These are phyloP conservation scores for Tephrocybe rancida DNA, from an alignment of 768 basidiomycete genomes.

Conservation along the genomic window DNA sequence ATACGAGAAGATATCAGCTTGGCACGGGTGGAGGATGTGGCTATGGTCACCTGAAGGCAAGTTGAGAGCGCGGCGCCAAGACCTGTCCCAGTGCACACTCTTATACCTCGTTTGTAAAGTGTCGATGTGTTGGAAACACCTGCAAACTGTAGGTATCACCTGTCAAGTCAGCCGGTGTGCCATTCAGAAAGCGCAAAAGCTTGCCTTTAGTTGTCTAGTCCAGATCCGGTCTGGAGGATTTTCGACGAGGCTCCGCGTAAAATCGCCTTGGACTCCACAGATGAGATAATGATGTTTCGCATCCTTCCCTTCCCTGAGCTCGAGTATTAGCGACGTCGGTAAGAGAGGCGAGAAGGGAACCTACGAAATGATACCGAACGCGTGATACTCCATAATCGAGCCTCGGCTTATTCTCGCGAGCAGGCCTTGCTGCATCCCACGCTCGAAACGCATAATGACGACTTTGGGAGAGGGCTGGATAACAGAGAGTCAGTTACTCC, in stretches of 20 bases:
- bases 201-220: conserved; percentile 81
- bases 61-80: conserved; percentile 83
- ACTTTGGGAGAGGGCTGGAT: conserved; percentile 79
- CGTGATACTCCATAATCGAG: conserved; percentile 81
- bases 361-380: conserved; percentile 83
- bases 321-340: background rate
- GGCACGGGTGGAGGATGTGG: background rate
- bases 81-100: conserved; percentile 85
- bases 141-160: conserved; percentile 54
- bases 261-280: conserved; percentile 85
- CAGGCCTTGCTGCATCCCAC: conserved; percentile 87
- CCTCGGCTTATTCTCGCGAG: conserved; percentile 79
- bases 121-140: conserved; percentile 81
- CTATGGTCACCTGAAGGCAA: conserved; percentile 66
- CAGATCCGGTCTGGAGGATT: conserved; percentile 73
- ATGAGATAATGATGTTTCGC: conserved; percentile 81
- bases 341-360: conserved; percentile 24
- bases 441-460: conserved; percentile 75
- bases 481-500: conserved; percentile 7
- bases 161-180: background rate
- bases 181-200: conserved; percentile 10
- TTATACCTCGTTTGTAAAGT: conserved; percentile 78
- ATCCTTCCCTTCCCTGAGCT: conserved; percentile 65
- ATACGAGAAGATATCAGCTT: conserved; percentile 11
- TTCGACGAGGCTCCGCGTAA: conserved; percentile 73